Conservation (phyloP, 768 basidiomycete genomes). For the Chalciporus pseudorubinellus region DNA sequence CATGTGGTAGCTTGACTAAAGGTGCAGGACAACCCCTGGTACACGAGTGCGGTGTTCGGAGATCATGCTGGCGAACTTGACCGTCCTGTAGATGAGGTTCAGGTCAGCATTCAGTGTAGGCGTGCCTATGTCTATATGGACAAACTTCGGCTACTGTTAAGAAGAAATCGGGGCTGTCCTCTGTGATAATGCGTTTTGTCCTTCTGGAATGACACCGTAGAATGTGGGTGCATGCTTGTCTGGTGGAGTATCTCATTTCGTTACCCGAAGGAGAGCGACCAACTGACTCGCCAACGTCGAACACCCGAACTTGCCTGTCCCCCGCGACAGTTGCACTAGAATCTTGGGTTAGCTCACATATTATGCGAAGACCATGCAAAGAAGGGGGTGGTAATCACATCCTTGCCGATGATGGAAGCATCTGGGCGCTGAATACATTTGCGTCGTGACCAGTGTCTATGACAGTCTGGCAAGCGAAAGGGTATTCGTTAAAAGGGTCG, state of each 20-base stretch:
- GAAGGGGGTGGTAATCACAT: slow-evolving; percentile 50
- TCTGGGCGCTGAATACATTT: slow-evolving; percentile 84
- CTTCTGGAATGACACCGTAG: slow-evolving; percentile 69
- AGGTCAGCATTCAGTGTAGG: slow-evolving; percentile 13
- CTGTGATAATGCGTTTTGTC: slow-evolving; percentile 77
- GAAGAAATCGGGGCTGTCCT: slow-evolving; percentile 75
- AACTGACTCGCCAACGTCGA: slow-evolving; percentile 56
- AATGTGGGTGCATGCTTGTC: slow-evolving; percentile 49
- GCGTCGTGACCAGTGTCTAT: slow-evolving; percentile 76
- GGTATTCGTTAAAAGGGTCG: slow-evolving; percentile 49
- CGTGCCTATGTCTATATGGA: neutral
- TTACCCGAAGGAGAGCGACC: slow-evolving; percentile 37
- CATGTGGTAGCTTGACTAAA: slow-evolving; percentile 60
- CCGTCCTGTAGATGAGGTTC: slow-evolving; percentile 59
- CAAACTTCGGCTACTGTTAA: slow-evolving; percentile 76
- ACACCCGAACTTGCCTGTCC: slow-evolving; percentile 74
- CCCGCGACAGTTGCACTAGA: slow-evolving; percentile 69
- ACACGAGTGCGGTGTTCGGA: slow-evolving; percentile 71
- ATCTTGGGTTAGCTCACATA: slow-evolving; percentile 5
- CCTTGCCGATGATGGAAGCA: slow-evolving; percentile 74
- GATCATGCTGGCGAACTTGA: slow-evolving; percentile 83
- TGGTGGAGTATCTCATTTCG: slow-evolving; percentile 46
- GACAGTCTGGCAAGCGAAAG: slow-evolving; percentile 62
- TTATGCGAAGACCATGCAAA: slow-evolving; percentile 3
- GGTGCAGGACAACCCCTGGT: slow-evolving; percentile 61